Base-by-base conservation (phyloP, 805 yeast species). In the Torulaspora maleeae region DNA sequence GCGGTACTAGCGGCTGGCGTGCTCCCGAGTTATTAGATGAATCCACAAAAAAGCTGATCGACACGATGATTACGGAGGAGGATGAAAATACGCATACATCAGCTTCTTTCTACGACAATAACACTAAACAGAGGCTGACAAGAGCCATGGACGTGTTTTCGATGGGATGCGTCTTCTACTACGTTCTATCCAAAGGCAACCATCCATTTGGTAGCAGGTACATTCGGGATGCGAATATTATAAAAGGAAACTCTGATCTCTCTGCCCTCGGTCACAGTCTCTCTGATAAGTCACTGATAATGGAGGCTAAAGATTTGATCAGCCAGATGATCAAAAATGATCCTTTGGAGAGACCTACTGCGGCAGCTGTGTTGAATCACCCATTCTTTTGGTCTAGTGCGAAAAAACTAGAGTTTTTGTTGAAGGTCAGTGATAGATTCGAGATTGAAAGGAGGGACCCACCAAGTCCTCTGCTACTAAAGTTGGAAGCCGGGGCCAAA, bases 1-100 rank as follows among this genome's bases (percentile, higher is more conserved):
- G 97, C 0, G 99, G 99, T 1, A 93, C 99, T 0, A 79, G 93
- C 3, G 99, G 99, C 3, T 93, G 99, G 99, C 77, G 97, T 55
- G 98, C 99, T 0, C 99, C 99, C 0, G 99, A 93, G 58, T 64
- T 87, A 27, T 66, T 87, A 29, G 59, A 57, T 36, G 59, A 52
- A 1, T 49, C 61, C 7, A 48, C 50, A 12, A 39, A 50, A 38
- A 36, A 45, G 29, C 39, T 49, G 12, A 37, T 45, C 25, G 49
- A 49, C n/a, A 39, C 45, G 12, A 45, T 49, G 28, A 24, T 44
- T 25, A 34, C 34, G 1, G 63, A 76, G 19, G 77, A 73, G 35
- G 72, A 64, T 17, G 64, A 68, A 24, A 44, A 40, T 10, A 35
- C 16, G 20, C 17, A 34, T n/a, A 44, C 43, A 35, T 45, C 44